Conservation (phyloP, 2,329 filamentous ascomycete species). For the Ascochyta rabiei region DNA sequence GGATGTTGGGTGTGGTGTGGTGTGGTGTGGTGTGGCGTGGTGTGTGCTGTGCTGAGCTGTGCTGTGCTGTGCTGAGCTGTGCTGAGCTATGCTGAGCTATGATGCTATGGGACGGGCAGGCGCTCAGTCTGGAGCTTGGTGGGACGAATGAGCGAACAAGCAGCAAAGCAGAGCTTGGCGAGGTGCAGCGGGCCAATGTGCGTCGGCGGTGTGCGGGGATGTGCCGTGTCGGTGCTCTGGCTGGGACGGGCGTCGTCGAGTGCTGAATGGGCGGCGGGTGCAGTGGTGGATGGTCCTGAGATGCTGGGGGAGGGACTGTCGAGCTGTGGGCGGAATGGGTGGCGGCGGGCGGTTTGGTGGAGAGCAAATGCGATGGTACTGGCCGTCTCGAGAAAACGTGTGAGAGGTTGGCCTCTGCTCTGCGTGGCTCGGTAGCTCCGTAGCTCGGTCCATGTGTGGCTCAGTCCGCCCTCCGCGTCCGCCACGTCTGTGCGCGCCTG, state of each 20-base stretch:
- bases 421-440: conserved; percentile 24
- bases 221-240: conserved; percentile 3
- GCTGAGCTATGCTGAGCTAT: no score
- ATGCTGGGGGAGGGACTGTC: not conserved
- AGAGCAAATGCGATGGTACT: conserved; percentile 23
- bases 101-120: not conserved
- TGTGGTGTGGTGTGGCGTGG: no score
- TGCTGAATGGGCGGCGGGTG: conserved; percentile 3
- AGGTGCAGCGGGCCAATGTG: conserved; percentile 15
- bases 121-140: conserved; percentile 40
- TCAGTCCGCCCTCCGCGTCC: conserved; percentile 21
- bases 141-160: conserved; percentile 46
- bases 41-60: no score
- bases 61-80: no score
- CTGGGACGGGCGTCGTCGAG: conserved; percentile 3
- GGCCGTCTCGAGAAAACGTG: conserved; percentile 38
- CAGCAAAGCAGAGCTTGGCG: conserved; percentile 27
- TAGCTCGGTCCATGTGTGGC: no score
- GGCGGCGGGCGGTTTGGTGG: conserved; percentile 26
- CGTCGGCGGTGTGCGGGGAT: conserved; percentile 21
- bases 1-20: no score
- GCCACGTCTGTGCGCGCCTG: conserved; percentile 14
- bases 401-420: conserved; percentile 34
- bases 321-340: conserved; percentile 9
- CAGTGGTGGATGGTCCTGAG: conserved; percentile 4